phyloP scores from a whole-genome alignment of 208 protist species.

The Vickermania ingenoplastis region DNA sequence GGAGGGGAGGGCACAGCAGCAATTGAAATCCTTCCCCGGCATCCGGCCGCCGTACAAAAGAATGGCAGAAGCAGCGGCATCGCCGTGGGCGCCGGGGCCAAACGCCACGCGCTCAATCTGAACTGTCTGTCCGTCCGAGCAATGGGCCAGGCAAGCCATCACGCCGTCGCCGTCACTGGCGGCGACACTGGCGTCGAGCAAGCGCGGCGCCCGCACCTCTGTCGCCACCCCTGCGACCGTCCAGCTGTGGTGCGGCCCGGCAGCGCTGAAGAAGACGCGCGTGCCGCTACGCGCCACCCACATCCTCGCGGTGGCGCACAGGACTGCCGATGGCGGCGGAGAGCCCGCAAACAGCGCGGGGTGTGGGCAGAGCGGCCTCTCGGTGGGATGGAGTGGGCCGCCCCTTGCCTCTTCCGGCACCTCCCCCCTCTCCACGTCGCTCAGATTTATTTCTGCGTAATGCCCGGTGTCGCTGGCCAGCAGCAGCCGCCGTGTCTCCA shows the following conservation, averaged over 20 bases:
- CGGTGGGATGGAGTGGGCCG: no score
- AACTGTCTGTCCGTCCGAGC: conserved; percentile 37
- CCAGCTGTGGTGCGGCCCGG: conserved; percentile 17
- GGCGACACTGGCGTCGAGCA: conserved; percentile 24
- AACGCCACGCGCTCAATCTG: conserved; percentile 2
- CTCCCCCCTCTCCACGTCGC: no score
- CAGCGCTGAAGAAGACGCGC: conserved; percentile 27
- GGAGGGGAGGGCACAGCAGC: conserved; percentile 19
- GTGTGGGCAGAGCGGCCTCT: no score
- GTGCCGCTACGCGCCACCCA: conserved; percentile 40
- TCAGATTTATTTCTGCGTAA: no score
- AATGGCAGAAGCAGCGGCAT: conserved; percentile 1
- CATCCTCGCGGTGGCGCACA: conserved; percentile 16
- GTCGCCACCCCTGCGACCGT: conserved; percentile 23
- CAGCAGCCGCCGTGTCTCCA: no score
- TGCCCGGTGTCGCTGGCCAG: no score
- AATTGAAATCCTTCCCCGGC: conserved; percentile 68
- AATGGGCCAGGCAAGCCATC: conserved; percentile 30
- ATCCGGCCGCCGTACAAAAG: conserved; percentile 22
- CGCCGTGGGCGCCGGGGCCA: background rate
- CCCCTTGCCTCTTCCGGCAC: no score
- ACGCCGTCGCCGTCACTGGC: background rate
- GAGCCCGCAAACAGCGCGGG: no score
- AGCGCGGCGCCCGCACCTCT: conserved; percentile 39
- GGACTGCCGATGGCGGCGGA: conserved; percentile 26